These are phyloP conservation scores for Berkeleyomyces rouxiae DNA, from an alignment of 2,329 filamentous ascomycete genomes.

Conservation along the genomic window DNA sequence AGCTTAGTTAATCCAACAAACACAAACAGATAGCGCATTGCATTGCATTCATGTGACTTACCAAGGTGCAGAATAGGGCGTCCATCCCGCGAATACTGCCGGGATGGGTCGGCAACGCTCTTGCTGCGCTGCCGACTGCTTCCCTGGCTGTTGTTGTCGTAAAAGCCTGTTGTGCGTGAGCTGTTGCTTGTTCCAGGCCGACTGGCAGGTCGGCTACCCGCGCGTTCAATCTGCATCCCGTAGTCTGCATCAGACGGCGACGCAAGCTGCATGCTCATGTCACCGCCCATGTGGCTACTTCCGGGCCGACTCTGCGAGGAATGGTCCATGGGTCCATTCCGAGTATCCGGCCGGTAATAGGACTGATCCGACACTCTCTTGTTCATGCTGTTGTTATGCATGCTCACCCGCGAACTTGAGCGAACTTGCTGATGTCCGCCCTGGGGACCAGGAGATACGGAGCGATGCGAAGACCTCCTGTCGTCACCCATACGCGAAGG, in stretches of 20 bases:
- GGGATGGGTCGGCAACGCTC: conserved; percentile 67
- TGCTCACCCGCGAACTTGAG: conserved; percentile 10
- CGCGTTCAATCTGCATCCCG: conserved; percentile 37
- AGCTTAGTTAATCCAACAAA: conserved; percentile 1
- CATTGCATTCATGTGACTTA: conserved; percentile 35
- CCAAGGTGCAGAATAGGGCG: conserved; percentile 82
- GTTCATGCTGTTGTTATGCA: conserved; percentile 24
- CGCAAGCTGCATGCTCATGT: conserved; percentile 54
- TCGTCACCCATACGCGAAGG: conserved; percentile 5
- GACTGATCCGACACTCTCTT: conserved; percentile 32
- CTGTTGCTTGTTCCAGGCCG: conserved; percentile 31
- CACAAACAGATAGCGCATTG: neutral
- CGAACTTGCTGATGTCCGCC: conserved; percentile 3
- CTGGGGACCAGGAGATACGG: conserved; percentile 8
- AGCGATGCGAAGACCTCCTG: conserved; percentile 5
- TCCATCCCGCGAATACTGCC: conserved; percentile 73
- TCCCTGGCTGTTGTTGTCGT: conserved; percentile 31
- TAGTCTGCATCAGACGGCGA: conserved; percentile 39
- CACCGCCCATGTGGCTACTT: conserved; percentile 33
- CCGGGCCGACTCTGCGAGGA: conserved; percentile 24
- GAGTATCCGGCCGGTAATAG: conserved; percentile 34
- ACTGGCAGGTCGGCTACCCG: conserved; percentile 23
- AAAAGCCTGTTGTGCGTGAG: conserved; percentile 37
- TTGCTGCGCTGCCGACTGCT: conserved; percentile 49
- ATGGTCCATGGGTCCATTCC: conserved; percentile 28